These are phyloP conservation scores for Saccharomycopsis fibuligera DNA, from an alignment of 805 yeast genomes.

Conservation along the genomic window DNA sequence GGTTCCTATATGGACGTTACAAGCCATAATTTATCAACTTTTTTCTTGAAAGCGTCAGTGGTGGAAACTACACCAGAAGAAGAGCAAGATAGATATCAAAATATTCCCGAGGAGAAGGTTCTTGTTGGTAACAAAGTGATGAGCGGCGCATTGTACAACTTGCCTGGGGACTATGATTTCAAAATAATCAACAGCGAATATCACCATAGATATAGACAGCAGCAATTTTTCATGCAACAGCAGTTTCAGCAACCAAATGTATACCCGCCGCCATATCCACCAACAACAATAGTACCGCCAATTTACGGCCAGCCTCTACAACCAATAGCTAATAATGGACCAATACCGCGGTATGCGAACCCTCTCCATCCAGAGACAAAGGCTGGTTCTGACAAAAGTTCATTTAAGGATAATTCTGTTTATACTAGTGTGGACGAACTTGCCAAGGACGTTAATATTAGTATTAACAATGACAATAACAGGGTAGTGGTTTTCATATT, in stretches of 20 bases:
- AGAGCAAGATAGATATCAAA: background rate
- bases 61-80: slow-evolving; percentile 1
- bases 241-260: background rate
- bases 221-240: background rate
- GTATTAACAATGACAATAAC: background rate
- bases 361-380: no score
- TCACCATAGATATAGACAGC: background rate
- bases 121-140: slow-evolving; percentile 7
- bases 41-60: slow-evolving; percentile 4
- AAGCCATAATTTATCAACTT: slow-evolving; percentile 4
- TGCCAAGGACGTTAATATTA: background rate
- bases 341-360: background rate
- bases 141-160: slow-evolving; percentile 8
- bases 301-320: no score
- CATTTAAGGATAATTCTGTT: background rate
- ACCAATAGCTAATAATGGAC: background rate
- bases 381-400: no score
- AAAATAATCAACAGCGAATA: slow-evolving; percentile 8
- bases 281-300: no score
- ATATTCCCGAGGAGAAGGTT: background rate
- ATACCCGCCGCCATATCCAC: background rate
- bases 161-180: slow-evolving; percentile 2
- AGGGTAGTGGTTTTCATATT: slow-evolving; percentile 15
- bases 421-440: background rate
- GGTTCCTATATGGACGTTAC: slow-evolving; percentile 3